Base-by-base conservation (phyloP, 2,329 filamentous ascomycete genomes). In the Xylaria hypoxylon region DNA sequence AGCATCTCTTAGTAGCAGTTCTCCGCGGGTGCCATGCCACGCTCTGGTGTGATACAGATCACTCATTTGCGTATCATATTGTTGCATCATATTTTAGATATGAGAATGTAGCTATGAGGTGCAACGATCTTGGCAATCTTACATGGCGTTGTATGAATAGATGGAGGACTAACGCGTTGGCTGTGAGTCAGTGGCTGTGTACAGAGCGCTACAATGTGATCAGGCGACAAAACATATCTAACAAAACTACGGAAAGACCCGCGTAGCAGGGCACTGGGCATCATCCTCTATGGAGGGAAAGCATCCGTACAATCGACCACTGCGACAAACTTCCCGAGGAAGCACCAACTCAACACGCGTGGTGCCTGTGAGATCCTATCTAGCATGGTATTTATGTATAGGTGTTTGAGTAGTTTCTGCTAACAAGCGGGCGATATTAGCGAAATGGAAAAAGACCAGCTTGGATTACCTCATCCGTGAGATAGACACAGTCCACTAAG, bases 401-500 rank as follows among this genome's bases (percentile, higher is more conserved):
- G 19, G 26, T 24, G 33, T 15, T 19, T 17, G 3, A 35, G 1
- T 40, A 19, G 17, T 26, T 38, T 24, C 50, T 33, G 6, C 24
- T 40, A 45, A 48, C 8, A 53, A 40, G 24, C 44, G n/a, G 10
- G 19, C 40, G 38, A 40, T 31, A 59, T 26, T 15, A 26, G 47
- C 59, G 33, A 19, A 13, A 76, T 76, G 74, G 67, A 68, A 47
- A 59, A 69, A 48, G 59, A 67, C 5, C 58, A 65, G 24, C 33
- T 24, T 47, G 64, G 22, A 53, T 38, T 31, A 33, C 63, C 68
- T 19, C 76, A 77, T 55, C 76, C 75, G 76, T 77, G 71, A 72
- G 76, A 68, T 48, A 33, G 10, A 40, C 1, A 19, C 19, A 33
- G 28, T 35, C 28, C 11, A 2, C 11, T 15, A 11, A 31, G 31